Base-by-base conservation (phyloP, 2,329 filamentous ascomycete genomes). In the Fusarium sterilihyphosum region DNA sequence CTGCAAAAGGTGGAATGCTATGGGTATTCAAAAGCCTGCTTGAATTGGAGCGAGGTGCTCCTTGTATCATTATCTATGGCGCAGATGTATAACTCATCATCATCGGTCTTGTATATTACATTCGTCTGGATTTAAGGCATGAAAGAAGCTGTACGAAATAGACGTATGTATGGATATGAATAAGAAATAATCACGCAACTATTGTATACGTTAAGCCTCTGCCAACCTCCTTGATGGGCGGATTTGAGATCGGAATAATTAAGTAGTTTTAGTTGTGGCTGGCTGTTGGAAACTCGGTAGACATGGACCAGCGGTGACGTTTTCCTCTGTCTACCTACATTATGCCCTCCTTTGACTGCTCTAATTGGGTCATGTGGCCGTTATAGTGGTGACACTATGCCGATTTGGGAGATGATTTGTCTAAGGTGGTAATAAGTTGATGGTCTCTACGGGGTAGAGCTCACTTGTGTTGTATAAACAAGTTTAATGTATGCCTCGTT, bases 331-430 rank as follows among this genome's bases (percentile, higher is more conserved):
- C 50, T 37, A 53, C 57, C 50, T 20, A 22, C 41, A 49, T 40
- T 61, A 61, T 38, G 40, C 20, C 49, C 54, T 54, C 35, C 40
- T 61, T 24, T 47, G 47, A 44, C 37, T 31, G 59, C 35, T 70
- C 52, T 60, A 43, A 73, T 72, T 74, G 53, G 69, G 61, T 74
- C 69, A 75, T 70, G 72, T 63, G 72, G 67, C 17, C 43, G 35
- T 35, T 61, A 31, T 40, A 54, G 67, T 53, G 54, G 67, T 49
- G 29, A 50, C 40, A 58, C 72, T 70, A 75, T 57, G 22, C 72
- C 64, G 20, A 41, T 54, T 61, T 46, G 29, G 29, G 70, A 59
- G 33, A 62, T 63, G 61, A 59, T 26, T 22, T 46, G 40, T 70
- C 53, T 40, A 58, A 58, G n/a, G 31, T 20, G 33, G 44, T 24